A percentile compares a stretch with the other conserved stretches of the same genome.
Evolutionary conservation across 257 asterid genomes (phyloP).

Genomic region (Fraxinus americana): DNA sequence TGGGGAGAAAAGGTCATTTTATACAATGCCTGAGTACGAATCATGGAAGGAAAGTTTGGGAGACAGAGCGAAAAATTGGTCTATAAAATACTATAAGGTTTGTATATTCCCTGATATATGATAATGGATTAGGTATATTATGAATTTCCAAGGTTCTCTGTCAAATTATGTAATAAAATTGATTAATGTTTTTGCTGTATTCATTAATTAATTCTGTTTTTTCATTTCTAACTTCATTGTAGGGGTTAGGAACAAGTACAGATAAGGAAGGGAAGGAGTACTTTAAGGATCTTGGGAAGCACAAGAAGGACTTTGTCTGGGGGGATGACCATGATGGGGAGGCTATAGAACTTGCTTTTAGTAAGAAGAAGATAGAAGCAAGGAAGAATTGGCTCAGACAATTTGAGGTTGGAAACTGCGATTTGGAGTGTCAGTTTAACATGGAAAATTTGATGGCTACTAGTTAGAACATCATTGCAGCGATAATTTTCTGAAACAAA

Average conservation of each 20-base stretch:
- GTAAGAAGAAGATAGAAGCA: constrained; percentile 96
- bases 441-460: neutral
- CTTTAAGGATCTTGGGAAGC: constrained; percentile 71
- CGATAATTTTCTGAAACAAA: neutral
- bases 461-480: neutral
- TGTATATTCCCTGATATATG: constrained; percentile 24
- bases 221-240: constrained; percentile 24
- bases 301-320: constrained; percentile 92
- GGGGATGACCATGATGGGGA: constrained; percentile 82
- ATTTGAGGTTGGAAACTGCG: constrained; percentile 61
- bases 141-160: neutral
- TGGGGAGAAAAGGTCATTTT: constrained; percentile 61
- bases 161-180: neutral
- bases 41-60: constrained; percentile 76
- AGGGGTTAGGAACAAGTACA: constrained; percentile 99
- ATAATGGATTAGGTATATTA: neutral
- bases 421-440: neutral
- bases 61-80: constrained; percentile 66
- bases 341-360: constrained; percentile 96
- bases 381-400: constrained; percentile 95
- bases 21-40: constrained; percentile 96
- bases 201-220: neutral
- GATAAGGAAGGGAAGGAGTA: constrained; percentile 90
- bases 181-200: constrained; percentile 12
- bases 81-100: constrained; percentile 95